Evolutionary conservation across 2,329 filamentous ascomycete genomes (phyloP).

Genomic region (Samsoniella hepiali): DNA sequence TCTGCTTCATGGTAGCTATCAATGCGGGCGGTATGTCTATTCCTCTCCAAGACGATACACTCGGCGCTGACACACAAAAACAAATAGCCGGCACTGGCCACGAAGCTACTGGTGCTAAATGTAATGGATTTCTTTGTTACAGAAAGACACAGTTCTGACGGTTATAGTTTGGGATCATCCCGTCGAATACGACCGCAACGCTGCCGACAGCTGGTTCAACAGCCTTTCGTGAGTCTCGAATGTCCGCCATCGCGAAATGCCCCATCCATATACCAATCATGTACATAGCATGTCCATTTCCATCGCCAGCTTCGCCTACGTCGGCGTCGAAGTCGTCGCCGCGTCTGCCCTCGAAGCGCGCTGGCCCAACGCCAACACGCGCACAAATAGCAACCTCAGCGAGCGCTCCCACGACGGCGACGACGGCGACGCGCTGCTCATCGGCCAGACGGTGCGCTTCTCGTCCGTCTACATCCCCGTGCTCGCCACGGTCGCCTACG

Average conservation of each 20-base stretch:
- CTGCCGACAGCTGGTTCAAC: conserved; percentile 25
- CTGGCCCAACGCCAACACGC: conserved; percentile 22
- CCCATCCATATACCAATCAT: no score
- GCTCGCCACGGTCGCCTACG: conserved; percentile 28
- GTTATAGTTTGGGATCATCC: conserved; percentile 17
- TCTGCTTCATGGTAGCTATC: conserved; percentile 24
- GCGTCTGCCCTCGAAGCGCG: conserved; percentile 32
- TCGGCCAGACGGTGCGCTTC: conserved; percentile 27
- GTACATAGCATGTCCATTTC: conserved; percentile 28
- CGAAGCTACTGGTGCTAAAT: background rate
- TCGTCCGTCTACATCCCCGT: conserved; percentile 27
- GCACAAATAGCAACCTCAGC: conserved; percentile 15
- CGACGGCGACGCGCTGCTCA: conserved; percentile 17
- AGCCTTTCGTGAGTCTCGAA: conserved; percentile 25
- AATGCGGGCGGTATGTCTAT: conserved; percentile 11
- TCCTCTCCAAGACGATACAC: background rate
- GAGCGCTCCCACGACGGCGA: conserved; percentile 11
- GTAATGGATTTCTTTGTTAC: background rate
- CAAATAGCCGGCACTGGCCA: background rate
- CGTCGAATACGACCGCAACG: conserved; percentile 22
- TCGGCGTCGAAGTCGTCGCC: conserved; percentile 33
- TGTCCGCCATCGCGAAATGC: no score
- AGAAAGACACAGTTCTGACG: background rate
- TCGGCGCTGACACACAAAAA: background rate
- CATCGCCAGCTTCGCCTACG: conserved; percentile 32